Evolutionary conservation across 805 yeast genomes (phyloP), one percentile per base, ranked within the genome.

Genomic region (Candida golubevii): DNA sequence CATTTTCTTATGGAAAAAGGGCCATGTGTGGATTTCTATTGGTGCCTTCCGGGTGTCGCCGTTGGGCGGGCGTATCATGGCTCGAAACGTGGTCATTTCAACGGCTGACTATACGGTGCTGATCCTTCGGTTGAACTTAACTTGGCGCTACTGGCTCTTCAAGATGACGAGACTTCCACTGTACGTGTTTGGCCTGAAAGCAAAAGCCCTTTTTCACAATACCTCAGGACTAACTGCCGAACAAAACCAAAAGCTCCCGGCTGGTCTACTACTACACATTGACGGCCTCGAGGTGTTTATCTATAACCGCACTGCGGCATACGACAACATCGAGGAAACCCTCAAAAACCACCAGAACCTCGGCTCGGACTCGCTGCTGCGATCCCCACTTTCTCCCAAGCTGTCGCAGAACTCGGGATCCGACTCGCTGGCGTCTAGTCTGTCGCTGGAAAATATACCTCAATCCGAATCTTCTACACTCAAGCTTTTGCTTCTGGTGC

Each of bases 61-160:
- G 7, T 67, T 93, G 1, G 95, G 89, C 4, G 98, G 98, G 1
- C 74, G 96, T 27, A 44, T 91, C 8, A 79, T 86, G 58, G 80
- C 89, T 57, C 85, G 83, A 52, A 88, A 89, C 60, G 59, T 90
- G 14, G 78, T 85, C 3, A 71, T 87, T 10, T 78, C 86, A 6
- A 85, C 88, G n/a, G 72, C 79, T 39, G 84, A 90, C 63, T 80
- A 80, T 48, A 80, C 95, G 2, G 58, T 88, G 1, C 77, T 88
- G 8, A 72, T 86, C 1, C 74, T 86, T 26, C 82, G 83, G 48
- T 85, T 91, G 1, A 78, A 80, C 54, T 58, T 91, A 26, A 86
- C 95, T 0, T 93, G 98, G 98, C 65, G 95, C 48, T 91, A 88
- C 61, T 93, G 98, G 98, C 67, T 69, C 13, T 51, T 88, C 41